Conservation (phyloP, 2,329 filamentous ascomycete genomes). For the Penicillium sclerotigenum region DNA sequence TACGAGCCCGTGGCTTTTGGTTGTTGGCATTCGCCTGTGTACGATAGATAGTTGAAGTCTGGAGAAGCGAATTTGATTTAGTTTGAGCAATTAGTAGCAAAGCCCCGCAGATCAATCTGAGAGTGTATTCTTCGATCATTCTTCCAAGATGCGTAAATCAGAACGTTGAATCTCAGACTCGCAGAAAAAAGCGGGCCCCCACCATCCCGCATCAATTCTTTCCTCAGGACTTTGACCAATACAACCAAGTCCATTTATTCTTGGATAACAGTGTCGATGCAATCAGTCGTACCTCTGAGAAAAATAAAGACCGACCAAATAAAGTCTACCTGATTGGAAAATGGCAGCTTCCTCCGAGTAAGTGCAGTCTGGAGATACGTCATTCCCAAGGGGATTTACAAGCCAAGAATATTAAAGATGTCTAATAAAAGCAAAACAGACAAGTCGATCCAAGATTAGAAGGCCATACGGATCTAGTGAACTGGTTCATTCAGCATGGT, state of each 20-base stretch:
- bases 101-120: neutral
- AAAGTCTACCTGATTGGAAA: neutral
- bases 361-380: slow-evolving; percentile 1
- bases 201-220: slow-evolving; percentile 24
- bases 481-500: slow-evolving; percentile 34
- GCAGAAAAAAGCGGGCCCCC: slow-evolving; percentile 23
- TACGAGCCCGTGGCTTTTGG: slow-evolving; percentile 9
- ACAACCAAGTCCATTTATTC: slow-evolving; percentile 8
- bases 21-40: slow-evolving; percentile 19
- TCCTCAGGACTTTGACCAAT: slow-evolving; percentile 10
- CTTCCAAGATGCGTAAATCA: neutral
- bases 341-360: slow-evolving; percentile 6
- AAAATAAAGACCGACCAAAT: neutral
- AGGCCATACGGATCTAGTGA: slow-evolving; percentile 29
- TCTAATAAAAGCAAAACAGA: slow-evolving; percentile 12
- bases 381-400: neutral
- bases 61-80: slow-evolving; percentile 20
- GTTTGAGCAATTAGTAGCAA: neutral
- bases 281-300: neutral
- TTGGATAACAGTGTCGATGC: neutral
- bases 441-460: slow-evolving; percentile 19
- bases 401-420: neutral
- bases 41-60: slow-evolving; percentile 26
- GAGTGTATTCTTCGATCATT: neutral
- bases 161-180: neutral